Percentiles rank a stretch among this genome's conserved stretches.
phyloP scores from a whole-genome alignment of 768 basidiomycete genomes.

The Leccinellum albellum region DNA sequence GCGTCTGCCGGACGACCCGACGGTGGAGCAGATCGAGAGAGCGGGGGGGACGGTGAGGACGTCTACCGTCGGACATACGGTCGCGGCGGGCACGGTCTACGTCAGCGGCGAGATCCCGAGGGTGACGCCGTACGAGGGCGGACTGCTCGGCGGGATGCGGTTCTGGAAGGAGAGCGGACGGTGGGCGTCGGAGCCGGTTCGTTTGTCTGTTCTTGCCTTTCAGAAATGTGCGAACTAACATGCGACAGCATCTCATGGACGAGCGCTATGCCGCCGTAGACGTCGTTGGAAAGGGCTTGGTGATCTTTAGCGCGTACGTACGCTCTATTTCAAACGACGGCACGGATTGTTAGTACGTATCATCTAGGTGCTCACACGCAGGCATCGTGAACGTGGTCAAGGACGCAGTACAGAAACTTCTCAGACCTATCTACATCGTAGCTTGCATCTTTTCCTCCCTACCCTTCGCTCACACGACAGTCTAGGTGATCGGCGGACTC shows the following conservation, averaged over 20 bases:
- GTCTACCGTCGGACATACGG: slow-evolving; percentile 57
- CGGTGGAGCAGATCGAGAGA: slow-evolving; percentile 58
- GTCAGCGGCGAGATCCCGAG: slow-evolving; percentile 82
- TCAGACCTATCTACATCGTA: slow-evolving; percentile 76
- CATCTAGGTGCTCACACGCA: slow-evolving; percentile 63
- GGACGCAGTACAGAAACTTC: slow-evolving; percentile 59
- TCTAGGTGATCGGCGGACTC: slow-evolving; percentile 72
- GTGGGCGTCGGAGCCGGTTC: slow-evolving; percentile 58
- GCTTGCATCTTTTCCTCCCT: neutral
- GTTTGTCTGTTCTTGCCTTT: neutral
- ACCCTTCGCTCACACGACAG: neutral
- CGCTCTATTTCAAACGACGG: neutral
- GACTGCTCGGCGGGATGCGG: slow-evolving; percentile 62
- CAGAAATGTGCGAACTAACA: too few relatives aligned
- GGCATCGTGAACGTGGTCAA: slow-evolving; percentile 82
- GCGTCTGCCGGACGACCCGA: slow-evolving; percentile 66
- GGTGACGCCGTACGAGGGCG: slow-evolving; percentile 62
- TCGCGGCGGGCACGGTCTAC: slow-evolving; percentile 62
- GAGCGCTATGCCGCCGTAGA: slow-evolving; percentile 78
- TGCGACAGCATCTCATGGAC: slow-evolving; percentile 74
- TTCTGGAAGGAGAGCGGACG: slow-evolving; percentile 41
- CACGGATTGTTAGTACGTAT: neutral
- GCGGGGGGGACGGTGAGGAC: slow-evolving; percentile 55
- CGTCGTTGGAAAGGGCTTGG: slow-evolving; percentile 75
- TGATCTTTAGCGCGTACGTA: slow-evolving; percentile 80